Base-by-base conservation (phyloP, 225 moss, liverwort and hornwort species). In the Lunularia cruciata region DNA sequence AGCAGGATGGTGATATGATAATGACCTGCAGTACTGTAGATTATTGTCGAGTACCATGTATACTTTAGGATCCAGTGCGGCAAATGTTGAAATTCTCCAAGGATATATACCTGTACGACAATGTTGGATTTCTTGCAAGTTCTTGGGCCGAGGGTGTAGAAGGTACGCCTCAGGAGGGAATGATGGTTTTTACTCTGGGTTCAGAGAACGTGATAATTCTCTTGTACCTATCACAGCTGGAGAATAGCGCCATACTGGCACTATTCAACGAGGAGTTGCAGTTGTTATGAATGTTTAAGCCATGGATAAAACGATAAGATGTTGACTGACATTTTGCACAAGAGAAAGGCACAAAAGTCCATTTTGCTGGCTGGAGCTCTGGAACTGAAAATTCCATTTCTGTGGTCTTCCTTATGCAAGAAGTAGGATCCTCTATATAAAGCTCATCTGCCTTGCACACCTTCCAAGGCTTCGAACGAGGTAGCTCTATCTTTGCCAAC, bases 401-500 rank as follows among this genome's bases (percentile, higher is more conserved):
- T 56, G 56, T 56, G 56, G 56, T 31, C 56, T 3, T 1, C 56
- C 56, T 56, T 56, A 28, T 13, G 27, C 56, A 32, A 31, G 31
- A 31, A n/a, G 6, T 30, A 31, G 56, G 56, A 30, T 56, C 56
- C 56, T 14, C 53, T 53, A 56, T 56, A 56, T 9, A 56, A 56
- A 56, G 56, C 56, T 56, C 31, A 16, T n/a, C 53, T 53, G 27
- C 56, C 2, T 28, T 56, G 56, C 56, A 56, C 56, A 56, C 31
- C 6, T 56, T 56, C 56, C 56, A 56, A 56, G 56, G 56, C 8
- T 26, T 53, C 25, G 23, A 53, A 53, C 53, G 8, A 56, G 28
- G 56, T 30, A 56, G 56, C 56, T 56, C 56, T 56, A 30, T 56
- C 56, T 30, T 56, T 56, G 56, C 12, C 56, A 56, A 49, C 28